Conservation (phyloP, 306 rosid species). For the Crotalaria pallida region DNA sequence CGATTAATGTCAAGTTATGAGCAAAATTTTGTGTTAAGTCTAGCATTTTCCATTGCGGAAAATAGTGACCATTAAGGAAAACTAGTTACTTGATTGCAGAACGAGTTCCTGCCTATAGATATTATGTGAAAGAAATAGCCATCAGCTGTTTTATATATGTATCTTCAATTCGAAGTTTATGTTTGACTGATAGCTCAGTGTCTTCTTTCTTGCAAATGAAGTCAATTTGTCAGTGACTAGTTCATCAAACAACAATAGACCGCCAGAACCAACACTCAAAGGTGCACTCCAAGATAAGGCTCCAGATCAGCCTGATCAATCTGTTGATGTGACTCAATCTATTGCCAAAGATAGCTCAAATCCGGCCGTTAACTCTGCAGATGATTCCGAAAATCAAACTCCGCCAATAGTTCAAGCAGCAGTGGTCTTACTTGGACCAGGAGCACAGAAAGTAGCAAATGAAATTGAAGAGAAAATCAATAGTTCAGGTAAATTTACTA, state of each 20-base stretch:
- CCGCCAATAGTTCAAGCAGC: not conserved
- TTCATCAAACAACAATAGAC: not conserved
- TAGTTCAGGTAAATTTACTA: not conserved
- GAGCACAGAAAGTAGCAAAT: not conserved
- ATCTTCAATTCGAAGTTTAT: not conserved
- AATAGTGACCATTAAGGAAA: not conserved
- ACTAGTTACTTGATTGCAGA: not conserved
- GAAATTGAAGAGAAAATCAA: not conserved
- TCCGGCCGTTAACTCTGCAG: not conserved
- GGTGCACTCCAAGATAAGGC: not conserved
- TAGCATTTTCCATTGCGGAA: not conserved
- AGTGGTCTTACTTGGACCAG: not conserved
- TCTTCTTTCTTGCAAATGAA: not conserved
- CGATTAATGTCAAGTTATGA: no score
- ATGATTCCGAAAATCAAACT: conserved; percentile 8
- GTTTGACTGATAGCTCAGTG: not conserved
- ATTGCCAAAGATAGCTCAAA: not conserved
- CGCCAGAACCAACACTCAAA: not conserved
- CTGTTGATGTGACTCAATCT: not conserved
- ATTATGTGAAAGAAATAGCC: not conserved
- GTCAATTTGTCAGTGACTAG: not conserved
- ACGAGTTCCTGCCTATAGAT: not conserved
- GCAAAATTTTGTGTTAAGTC: not conserved
- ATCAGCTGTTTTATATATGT: not conserved
- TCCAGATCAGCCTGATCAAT: not conserved